Conservation (phyloP, 768 basidiomycete species). For the Sporobolomyces phaffii region DNA sequence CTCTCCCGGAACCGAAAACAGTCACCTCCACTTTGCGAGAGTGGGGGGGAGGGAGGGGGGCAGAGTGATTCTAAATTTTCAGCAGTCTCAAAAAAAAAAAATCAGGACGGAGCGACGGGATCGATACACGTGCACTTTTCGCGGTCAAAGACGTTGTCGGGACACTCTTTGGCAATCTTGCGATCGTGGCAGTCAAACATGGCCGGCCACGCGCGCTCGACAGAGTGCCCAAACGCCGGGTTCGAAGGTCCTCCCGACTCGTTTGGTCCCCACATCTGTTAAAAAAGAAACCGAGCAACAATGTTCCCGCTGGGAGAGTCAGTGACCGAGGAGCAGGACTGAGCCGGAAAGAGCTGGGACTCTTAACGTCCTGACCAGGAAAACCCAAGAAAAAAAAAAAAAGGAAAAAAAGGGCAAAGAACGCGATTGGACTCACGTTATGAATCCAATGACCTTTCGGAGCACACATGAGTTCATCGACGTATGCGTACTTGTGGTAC, state of each 20-base stretch:
- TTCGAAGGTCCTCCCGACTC: conserved; percentile 35
- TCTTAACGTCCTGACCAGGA: no score
- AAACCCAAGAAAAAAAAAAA: no score
- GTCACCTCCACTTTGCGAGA: no score
- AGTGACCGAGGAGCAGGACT: no score
- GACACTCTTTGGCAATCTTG: conserved; percentile 33
- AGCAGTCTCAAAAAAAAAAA: no score
- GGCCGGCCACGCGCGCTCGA: conserved; percentile 44
- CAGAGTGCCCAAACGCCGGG: conserved; percentile 40
- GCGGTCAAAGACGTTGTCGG: conserved; percentile 18
- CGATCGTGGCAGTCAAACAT: conserved; percentile 42
- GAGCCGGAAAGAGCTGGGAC: no score
- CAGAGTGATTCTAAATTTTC: no score
- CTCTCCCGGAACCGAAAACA: no score
- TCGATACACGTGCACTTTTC: conserved; percentile 41
- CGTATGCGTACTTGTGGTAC: conserved; percentile 32
- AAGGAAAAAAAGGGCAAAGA: no score
- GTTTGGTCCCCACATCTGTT: conserved; percentile 38
- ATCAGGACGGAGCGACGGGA: no score
- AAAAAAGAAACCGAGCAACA: not conserved
- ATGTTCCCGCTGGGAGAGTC: no score
- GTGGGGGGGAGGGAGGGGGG: no score
- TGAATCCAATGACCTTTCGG: conserved; percentile 33
- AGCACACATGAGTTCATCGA: conserved; percentile 17
- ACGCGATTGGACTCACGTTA: not conserved